These are phyloP conservation scores for Kodamaea fungicola DNA, from an alignment of 1,139 yeast genomes.

Conservation along the genomic window DNA sequence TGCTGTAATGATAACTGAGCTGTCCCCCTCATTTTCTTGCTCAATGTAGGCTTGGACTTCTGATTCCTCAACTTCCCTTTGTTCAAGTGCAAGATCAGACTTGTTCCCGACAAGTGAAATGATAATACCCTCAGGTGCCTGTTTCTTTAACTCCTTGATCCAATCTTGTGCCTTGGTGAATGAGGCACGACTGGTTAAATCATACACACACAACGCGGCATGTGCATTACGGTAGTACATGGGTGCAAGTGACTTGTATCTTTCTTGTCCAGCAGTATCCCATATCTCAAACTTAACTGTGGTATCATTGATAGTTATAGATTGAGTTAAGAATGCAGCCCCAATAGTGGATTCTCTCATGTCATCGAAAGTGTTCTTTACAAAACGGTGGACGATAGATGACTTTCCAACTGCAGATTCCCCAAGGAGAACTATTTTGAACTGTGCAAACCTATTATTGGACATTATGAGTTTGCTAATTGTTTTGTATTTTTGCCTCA, in stretches of 20 bases:
- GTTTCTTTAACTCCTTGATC: conserved; percentile 92
- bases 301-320: conserved; percentile 34
- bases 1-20: conserved; percentile 25
- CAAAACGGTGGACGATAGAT: conserved; percentile 44
- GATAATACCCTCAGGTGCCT: conserved; percentile 79
- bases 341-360: conserved; percentile 95
- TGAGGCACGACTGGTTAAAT: conserved; percentile 51
- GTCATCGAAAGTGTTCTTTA: conserved; percentile 83
- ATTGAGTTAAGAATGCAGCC: conserved; percentile 94
- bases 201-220: conserved; percentile 29
- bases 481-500: no score
- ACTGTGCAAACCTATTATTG: conserved; percentile 32
- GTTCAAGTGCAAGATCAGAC: conserved; percentile 54
- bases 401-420: conserved; percentile 51
- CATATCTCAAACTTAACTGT: conserved; percentile 43
- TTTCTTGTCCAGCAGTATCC: conserved; percentile 55
- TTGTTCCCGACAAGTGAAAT: conserved; percentile 39
- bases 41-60: conserved; percentile 37
- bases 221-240: conserved; percentile 48
- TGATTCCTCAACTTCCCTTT: conserved; percentile 43
- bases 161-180: conserved; percentile 89
- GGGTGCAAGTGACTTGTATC: conserved; percentile 46
- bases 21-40: conserved; percentile 26
- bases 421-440: conserved; percentile 44
- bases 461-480: conserved; percentile 2